A percentile compares a stretch with the other conserved stretches of the same genome.
Conservation (phyloP, 495 filamentous ascomycete species). For the Tuber umbilicatum region DNA sequence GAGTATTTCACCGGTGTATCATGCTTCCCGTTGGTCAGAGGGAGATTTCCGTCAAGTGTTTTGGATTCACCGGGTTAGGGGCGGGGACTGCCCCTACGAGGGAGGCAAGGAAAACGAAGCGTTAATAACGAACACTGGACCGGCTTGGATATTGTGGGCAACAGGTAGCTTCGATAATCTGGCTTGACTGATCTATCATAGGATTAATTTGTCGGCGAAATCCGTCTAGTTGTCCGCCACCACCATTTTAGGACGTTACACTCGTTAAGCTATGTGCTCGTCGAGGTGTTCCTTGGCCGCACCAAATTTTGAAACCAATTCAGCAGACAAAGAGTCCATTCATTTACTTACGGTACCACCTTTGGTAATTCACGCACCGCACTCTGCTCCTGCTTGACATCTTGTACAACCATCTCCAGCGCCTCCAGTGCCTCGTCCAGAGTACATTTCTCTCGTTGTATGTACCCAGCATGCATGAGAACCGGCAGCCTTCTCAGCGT, state of each 20-base stretch:
- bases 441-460: slow-evolving; percentile 31
- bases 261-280: neutral
- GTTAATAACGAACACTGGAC: neutral
- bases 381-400: slow-evolving; percentile 16
- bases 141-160: neutral
- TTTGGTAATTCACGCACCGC: neutral
- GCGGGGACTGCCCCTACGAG: neutral
- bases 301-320: neutral
- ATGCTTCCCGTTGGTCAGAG: neutral
- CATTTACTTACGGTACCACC: neutral
- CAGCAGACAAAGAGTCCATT: neutral
- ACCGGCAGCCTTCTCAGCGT: slow-evolving; percentile 36
- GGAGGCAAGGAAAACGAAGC: neutral
- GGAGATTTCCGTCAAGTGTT: neutral
- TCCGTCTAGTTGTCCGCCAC: neutral
- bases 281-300: neutral
- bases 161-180: neutral
- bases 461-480: slow-evolving; percentile 41
- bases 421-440: slow-evolving; percentile 34
- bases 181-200: neutral
- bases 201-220: neutral
- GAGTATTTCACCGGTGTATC: neutral
- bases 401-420: slow-evolving; percentile 31
- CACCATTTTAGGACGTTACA: neutral
- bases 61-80: neutral